Percentiles rank a stretch among this genome's conserved stretches.
Conservation (phyloP, 1,284 basidiomycete genomes). For the Sporisorium graminicola region DNA sequence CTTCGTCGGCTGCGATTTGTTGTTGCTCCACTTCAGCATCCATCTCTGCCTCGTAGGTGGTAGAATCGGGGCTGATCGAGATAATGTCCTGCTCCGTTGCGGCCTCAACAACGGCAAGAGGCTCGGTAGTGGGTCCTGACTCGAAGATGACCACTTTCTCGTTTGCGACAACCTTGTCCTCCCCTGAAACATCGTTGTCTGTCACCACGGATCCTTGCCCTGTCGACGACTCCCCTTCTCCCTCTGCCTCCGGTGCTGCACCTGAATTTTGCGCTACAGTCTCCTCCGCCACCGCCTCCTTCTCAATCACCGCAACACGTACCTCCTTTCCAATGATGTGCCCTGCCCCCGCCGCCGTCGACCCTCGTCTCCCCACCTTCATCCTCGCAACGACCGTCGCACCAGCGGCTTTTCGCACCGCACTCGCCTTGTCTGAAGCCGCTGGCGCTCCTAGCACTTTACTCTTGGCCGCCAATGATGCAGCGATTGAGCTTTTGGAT, state of each 20-base stretch:
- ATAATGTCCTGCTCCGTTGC: background rate
- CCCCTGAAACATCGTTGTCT: background rate
- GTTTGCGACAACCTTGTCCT: background rate
- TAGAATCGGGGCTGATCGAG: background rate
- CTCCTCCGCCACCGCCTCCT: background rate
- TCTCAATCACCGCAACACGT: background rate
- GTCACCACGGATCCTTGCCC: background rate
- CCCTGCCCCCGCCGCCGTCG: slow-evolving; percentile 6
- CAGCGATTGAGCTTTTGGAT: slow-evolving; percentile 32
- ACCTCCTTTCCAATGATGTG: background rate
- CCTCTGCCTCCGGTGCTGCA: background rate
- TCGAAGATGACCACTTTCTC: background rate
- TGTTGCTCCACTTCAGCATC: background rate
- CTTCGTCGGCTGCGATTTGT: background rate
- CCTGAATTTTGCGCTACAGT: background rate
- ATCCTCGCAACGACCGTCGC: slow-evolving; percentile 16
- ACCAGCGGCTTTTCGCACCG: slow-evolving; percentile 19
- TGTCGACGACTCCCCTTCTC: background rate
- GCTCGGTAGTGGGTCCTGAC: background rate
- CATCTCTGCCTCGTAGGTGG: background rate
- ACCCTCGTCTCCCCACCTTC: slow-evolving; percentile 15
- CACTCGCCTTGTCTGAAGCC: slow-evolving; percentile 8
- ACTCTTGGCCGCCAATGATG: slow-evolving; percentile 27
- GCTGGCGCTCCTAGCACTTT: slow-evolving; percentile 20
- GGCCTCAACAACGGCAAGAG: background rate